Conservation (phyloP, 2,329 filamentous ascomycete genomes). For the Hymenoscyphus linearis region DNA sequence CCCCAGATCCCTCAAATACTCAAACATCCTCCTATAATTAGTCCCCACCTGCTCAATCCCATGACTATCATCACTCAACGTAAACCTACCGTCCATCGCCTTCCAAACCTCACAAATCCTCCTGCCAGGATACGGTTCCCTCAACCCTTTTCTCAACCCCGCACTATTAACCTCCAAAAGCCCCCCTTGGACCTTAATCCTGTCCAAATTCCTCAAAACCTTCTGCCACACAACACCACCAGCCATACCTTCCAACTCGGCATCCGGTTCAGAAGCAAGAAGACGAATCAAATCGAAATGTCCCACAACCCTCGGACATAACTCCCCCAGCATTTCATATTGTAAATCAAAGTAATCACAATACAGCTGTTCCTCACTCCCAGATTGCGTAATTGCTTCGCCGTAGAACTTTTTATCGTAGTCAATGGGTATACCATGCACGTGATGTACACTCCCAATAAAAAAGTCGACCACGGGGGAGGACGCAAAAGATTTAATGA, state of each 20-base stretch:
- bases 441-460: constrained; percentile 89
- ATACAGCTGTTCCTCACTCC: constrained; percentile 67
- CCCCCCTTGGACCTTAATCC: constrained; percentile 68
- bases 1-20: constrained; percentile 63
- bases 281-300: constrained; percentile 92
- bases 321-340: constrained; percentile 66
- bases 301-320: constrained; percentile 75
- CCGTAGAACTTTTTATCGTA: constrained; percentile 67
- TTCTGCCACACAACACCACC: constrained; percentile 62
- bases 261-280: constrained; percentile 63
- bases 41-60: constrained; percentile 80
- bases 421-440: constrained; percentile 82
- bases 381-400: constrained; percentile 32
- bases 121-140: constrained; percentile 80
- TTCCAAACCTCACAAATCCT: constrained; percentile 76
- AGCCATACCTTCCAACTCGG: constrained; percentile 51
- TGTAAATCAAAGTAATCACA: constrained; percentile 87
- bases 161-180: constrained; percentile 87
- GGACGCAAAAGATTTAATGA: constrained; percentile 54
- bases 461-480: constrained; percentile 77
- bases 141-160: constrained; percentile 81
- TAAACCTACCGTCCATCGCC: constrained; percentile 71
- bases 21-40: constrained; percentile 68
- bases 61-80: constrained; percentile 93
- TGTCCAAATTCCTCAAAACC: constrained; percentile 68